Conservation (phyloP, 352 stramenopile species). For the Plasmopara viticola region DNA sequence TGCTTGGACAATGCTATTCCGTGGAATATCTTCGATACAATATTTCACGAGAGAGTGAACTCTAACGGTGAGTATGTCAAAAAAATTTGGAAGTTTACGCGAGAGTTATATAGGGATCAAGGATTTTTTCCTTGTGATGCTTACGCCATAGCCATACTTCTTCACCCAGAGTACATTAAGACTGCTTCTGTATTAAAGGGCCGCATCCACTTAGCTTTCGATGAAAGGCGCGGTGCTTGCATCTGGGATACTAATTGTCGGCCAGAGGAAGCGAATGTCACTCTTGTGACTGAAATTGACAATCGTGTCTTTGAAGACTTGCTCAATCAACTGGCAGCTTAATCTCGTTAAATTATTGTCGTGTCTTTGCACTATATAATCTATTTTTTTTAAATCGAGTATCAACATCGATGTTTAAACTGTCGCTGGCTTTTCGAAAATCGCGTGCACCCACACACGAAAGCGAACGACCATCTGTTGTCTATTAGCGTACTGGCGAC, state of each 20-base stretch:
- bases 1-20: slow-evolving; percentile 43
- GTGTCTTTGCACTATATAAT: background rate
- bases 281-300: slow-evolving; percentile 60
- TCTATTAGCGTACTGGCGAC: slow-evolving; percentile 82
- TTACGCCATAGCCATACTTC: slow-evolving; percentile 61
- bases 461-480: slow-evolving; percentile 82
- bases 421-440: slow-evolving; percentile 69
- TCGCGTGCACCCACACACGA: slow-evolving; percentile 82
- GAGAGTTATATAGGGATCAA: slow-evolving; percentile 31
- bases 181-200: slow-evolving; percentile 33
- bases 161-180: slow-evolving; percentile 52
- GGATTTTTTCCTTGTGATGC: slow-evolving; percentile 69
- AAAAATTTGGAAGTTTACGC: slow-evolving; percentile 56
- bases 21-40: slow-evolving; percentile 61
- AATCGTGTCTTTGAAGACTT: slow-evolving; percentile 54
- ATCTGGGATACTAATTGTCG: slow-evolving; percentile 38
- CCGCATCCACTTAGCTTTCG: slow-evolving; percentile 48
- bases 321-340: slow-evolving; percentile 37
- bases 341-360: background rate
- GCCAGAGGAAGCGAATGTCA: slow-evolving; percentile 46
- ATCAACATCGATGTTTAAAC: slow-evolving; percentile 5
- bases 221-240: slow-evolving; percentile 44
- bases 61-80: slow-evolving; percentile 44
- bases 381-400: background rate
- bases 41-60: slow-evolving; percentile 44